Conservation (phyloP, 2,329 filamentous ascomycete genomes). For the Aspergillus awamori region DNA sequence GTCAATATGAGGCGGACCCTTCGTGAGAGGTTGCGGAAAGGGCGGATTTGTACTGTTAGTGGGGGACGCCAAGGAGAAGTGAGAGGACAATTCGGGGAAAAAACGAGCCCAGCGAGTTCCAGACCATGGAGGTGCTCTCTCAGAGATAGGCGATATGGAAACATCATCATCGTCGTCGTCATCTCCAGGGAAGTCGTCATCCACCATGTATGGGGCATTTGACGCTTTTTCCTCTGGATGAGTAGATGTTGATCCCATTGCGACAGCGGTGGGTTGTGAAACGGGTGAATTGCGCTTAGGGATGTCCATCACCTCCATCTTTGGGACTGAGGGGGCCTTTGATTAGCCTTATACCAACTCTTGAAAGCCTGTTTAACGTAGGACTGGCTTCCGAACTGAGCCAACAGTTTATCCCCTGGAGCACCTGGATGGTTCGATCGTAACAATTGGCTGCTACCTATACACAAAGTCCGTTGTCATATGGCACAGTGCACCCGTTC, state of each 20-base stretch:
- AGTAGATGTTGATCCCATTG: background rate
- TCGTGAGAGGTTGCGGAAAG: constrained; percentile 3
- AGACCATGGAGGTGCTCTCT: constrained; percentile 20
- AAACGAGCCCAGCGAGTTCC: constrained; percentile 30
- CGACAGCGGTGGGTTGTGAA: background rate
- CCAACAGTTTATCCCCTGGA: background rate
- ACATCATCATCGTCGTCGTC: constrained; percentile 16
- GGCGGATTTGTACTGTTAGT: constrained; percentile 18
- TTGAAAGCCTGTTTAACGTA: background rate
- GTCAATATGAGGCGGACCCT: background rate
- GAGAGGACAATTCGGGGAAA: constrained; percentile 35
- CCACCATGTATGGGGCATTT: background rate
- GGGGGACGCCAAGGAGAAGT: constrained; percentile 31
- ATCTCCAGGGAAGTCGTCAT: constrained; percentile 8
- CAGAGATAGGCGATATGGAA: constrained; percentile 31
- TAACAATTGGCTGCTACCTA: background rate
- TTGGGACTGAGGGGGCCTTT: background rate
- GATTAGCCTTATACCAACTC: background rate
- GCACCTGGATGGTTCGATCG: background rate
- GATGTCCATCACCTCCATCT: background rate
- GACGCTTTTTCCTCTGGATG: background rate
- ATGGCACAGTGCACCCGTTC: background rate
- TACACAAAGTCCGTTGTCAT: background rate
- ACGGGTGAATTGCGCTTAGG: background rate
- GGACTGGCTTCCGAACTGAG: background rate